Base-by-base conservation (phyloP, 768 basidiomycete genomes). In the Tulasnella sp. region DNA sequence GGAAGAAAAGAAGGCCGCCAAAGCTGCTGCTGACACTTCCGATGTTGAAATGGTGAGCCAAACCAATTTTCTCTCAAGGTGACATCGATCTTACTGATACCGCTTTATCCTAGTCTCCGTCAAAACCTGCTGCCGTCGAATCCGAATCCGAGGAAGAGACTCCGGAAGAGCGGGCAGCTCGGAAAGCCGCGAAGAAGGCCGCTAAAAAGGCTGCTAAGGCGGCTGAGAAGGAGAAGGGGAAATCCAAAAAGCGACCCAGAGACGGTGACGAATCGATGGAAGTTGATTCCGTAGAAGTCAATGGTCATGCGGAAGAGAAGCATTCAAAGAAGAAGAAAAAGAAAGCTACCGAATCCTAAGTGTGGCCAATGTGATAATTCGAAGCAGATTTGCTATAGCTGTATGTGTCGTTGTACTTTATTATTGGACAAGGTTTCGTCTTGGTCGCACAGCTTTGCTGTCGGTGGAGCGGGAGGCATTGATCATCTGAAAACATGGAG, bases 121-220 rank as follows among this genome's bases (percentile, higher is more conserved):
- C 75, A 22, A 75, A 54, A 70, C 37, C 49, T 9, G 36, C 54
- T 8, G 79, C 77, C 14, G 79, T 79, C 77, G 79, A 81, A 80
- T 83, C 82, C 80, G 88, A 86, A 71, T 93, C 95, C 85, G 92
- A 92, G 37, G 91, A 84, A 77, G 83, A 93, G 83, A 92, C 91
- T 78, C 77, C 81, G 72, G 79, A 79, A 78, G 92, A 95, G 82
- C 88, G 89, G 77, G 95, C 94, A 83, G 92, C 90, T 42, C 87
- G 85, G 81, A 93, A 90, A 82, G 73, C 82, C 78, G 93, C 91
- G 19, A 91, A 91, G 81, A 94, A 94, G 82, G 88, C 88, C 49
- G 86, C 87, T 14, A 74, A 74, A 49, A 74, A 74, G 49, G 45
- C 45, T n/a, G 42, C 72, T 6, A 74, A 74, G 17, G 7, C 25